phyloP scores from a whole-genome alignment of 1,284 basidiomycete species.

The Ustilago nuda region DNA sequence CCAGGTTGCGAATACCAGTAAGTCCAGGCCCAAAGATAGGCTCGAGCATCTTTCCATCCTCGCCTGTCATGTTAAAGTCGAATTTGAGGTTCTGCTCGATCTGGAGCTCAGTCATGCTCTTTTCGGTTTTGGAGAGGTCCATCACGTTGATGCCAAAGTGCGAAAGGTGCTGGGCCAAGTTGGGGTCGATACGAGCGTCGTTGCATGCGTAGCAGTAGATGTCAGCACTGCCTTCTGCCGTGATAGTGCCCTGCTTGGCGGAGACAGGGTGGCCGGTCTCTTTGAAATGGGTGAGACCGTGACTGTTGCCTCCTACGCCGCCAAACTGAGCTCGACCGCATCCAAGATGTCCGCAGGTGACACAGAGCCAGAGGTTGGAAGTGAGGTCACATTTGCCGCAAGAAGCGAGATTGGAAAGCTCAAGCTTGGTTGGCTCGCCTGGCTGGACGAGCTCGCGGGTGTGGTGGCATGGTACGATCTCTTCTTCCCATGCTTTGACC shows the following conservation, averaged over 20 bases:
- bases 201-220: slow-evolving; percentile 95
- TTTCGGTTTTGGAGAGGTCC: slow-evolving; percentile 90
- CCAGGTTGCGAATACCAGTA: slow-evolving; percentile 91
- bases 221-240: slow-evolving; percentile 91
- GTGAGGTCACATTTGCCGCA: slow-evolving; percentile 63
- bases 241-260: slow-evolving; percentile 96
- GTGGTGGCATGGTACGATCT: slow-evolving; percentile 88
- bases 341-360: slow-evolving; percentile 89
- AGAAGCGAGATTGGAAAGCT: slow-evolving; percentile 45
- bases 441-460: slow-evolving; percentile 79
- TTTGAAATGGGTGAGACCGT: slow-evolving; percentile 85
- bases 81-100: slow-evolving; percentile 96
- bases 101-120: slow-evolving; percentile 97
- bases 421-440: slow-evolving; percentile 50
- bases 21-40: slow-evolving; percentile 89
- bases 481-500: slow-evolving; percentile 98
- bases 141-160: slow-evolving; percentile 89
- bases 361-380: slow-evolving; percentile 90
- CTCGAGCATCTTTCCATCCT: slow-evolving; percentile 86
- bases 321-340: slow-evolving; percentile 91
- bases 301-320: slow-evolving; percentile 87
- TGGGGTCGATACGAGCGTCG: slow-evolving; percentile 85
- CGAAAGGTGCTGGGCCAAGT: slow-evolving; percentile 80
- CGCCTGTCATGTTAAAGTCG: slow-evolving; percentile 92
- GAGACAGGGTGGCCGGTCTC: slow-evolving; percentile 82